Percentiles rank a stretch among this genome's conserved stretches.
phyloP scores from a whole-genome alignment of 2,329 filamentous ascomycete species.

The Alternaria alternata region DNA sequence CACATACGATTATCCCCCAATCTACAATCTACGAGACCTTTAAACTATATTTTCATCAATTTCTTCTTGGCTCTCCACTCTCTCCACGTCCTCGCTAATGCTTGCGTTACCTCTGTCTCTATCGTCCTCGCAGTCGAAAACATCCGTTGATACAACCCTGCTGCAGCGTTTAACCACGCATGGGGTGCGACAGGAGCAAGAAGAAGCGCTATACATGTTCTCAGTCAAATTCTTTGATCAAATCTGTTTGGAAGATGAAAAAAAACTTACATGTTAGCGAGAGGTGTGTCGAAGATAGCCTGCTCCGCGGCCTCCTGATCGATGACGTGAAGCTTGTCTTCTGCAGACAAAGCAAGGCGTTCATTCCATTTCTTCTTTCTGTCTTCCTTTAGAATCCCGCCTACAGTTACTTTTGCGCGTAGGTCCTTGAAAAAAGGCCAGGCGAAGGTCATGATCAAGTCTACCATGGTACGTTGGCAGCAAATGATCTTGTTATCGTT shows the following conservation, averaged over 20 bases:
- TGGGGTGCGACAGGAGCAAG: neutral
- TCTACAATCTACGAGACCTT: too few species aligned
- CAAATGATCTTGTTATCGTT: rapidly evolving
- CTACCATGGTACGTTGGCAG: too few species aligned
- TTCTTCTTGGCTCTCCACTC: neutral
- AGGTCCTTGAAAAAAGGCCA: too few species aligned
- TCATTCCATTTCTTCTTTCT: neutral
- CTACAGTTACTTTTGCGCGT: too few species aligned
- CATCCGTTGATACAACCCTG: too few species aligned
- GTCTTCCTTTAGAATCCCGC: neutral
- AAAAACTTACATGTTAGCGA: neutral
- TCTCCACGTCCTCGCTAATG: neutral
- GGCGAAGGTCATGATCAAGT: too few species aligned
- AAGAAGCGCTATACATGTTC: neutral
- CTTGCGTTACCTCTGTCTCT: neutral
- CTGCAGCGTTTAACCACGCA: neutral
- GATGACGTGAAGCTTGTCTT: neutral
- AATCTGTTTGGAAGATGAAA: too few species aligned
- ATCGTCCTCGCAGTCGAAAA: neutral
- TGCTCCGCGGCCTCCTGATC: neutral
- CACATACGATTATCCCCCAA: too few species aligned
- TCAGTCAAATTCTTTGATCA: neutral
- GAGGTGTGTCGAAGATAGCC: neutral
- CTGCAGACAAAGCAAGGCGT: neutral
- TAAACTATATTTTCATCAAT: neutral